phyloP scores from a whole-genome alignment of 495 filamentous ascomycete species.

The Podospora fimiseda region DNA sequence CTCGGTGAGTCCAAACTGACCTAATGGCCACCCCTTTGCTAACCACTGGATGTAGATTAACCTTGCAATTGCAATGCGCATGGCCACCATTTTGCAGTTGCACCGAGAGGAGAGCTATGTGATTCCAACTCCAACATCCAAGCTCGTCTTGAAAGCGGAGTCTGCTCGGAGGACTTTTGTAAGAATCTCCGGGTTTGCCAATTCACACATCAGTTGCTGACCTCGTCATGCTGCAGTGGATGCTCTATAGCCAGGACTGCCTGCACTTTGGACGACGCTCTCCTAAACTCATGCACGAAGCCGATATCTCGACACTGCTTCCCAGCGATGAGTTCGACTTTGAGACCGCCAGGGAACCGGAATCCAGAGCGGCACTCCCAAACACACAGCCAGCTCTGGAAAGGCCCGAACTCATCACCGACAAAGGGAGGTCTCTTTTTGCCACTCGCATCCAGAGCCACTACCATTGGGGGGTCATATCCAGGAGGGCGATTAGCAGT shows the following conservation, averaged over 20 bases:
- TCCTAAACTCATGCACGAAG: slow-evolving; percentile 39
- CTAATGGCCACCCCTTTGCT: too few species aligned
- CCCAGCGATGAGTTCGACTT: slow-evolving; percentile 45
- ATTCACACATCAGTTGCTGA: slow-evolving; percentile 1
- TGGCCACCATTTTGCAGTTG: slow-evolving; percentile 45
- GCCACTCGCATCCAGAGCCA: slow-evolving; percentile 46
- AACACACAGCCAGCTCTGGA: slow-evolving; percentile 41
- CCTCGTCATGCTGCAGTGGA: slow-evolving; percentile 30
- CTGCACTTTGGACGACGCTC: slow-evolving; percentile 42
- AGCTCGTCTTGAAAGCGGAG: slow-evolving; percentile 37
- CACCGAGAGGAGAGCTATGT: slow-evolving; percentile 47
- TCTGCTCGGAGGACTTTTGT: slow-evolving; percentile 44
- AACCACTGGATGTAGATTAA: slow-evolving; percentile 35
- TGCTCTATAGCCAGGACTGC: slow-evolving; percentile 48
- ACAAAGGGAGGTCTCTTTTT: slow-evolving; percentile 39
- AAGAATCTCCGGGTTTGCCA: slow-evolving; percentile 8
- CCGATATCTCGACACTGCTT: slow-evolving; percentile 45
- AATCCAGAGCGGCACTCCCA: slow-evolving; percentile 44
- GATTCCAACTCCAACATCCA: slow-evolving; percentile 28
- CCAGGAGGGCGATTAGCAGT: slow-evolving; percentile 34
- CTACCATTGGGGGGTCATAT: slow-evolving; percentile 44
- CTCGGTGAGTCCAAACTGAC: slow-evolving; percentile 40
- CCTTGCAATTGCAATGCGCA: slow-evolving; percentile 45
- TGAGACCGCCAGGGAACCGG: slow-evolving; percentile 33
- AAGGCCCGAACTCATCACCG: slow-evolving; percentile 35